Evolutionary conservation across 345 rosid genomes (phyloP), one percentile per base, ranked within the genome.

Genomic region (Pugionium cornutum): DNA sequence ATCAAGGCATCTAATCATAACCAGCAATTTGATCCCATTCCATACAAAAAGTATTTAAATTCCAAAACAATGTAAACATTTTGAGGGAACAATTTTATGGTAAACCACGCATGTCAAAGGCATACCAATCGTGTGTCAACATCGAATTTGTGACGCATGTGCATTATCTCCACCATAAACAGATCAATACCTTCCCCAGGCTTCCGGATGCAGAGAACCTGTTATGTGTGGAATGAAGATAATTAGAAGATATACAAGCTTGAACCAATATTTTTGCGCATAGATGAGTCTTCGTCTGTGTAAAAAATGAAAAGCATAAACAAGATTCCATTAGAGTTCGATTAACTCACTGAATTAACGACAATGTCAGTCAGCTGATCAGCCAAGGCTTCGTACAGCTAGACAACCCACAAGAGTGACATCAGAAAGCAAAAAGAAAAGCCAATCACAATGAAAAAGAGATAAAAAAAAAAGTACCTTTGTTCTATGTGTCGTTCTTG

Each of bases 121-220:
- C 83, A 58, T 82, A 89, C 99, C 87, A 95, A 78, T 46, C 89
- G 79, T 26, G 99, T 95, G 76, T 95, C 97, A 1, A 85, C 92
- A 62, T 91, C 99, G 76, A 95, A 95, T 77, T 91, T 95, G 68
- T 95, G 97, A 36, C 96, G 92, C 99, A 95, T 95, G 87, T 95
- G 97, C 97, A 95, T 95, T 48, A 95, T 86, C 83, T 95, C 99
- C 76, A 95, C 99, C 99, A 95, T 95, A 76, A 95, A 95, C 31
- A 95, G 84, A 82, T 95, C 99, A 69, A 95, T 81, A 36, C 80
- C 76, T 75, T 95, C 99, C 77, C 87, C 94, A 18, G 97, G 91
- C 77, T 87, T 95, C 66, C 85, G 78, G 64, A 94, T 78, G 64
- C 96, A 87, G 25, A 94, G 99, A 55, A 94, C 97, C 99, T 94